phyloP scores from a whole-genome alignment of 2,329 filamentous ascomycete species.

The Penicillium sclerotiorum region DNA sequence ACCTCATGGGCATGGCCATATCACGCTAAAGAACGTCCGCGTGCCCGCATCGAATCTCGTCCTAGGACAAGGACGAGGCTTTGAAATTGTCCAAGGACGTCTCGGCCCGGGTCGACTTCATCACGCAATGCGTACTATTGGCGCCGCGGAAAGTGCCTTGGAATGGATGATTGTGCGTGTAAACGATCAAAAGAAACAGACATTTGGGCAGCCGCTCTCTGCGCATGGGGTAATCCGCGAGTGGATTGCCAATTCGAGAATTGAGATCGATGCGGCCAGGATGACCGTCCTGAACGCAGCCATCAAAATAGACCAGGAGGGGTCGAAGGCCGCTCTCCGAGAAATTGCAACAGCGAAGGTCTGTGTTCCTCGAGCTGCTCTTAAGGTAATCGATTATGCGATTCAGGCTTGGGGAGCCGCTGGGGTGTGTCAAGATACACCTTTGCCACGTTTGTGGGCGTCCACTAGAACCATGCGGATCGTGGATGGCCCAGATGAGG shows the following conservation, averaged over 20 bases:
- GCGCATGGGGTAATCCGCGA: slow-evolving; percentile 94
- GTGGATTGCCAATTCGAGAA: slow-evolving; percentile 87
- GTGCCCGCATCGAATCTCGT: slow-evolving; percentile 83
- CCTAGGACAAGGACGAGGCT: slow-evolving; percentile 88
- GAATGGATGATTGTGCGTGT: slow-evolving; percentile 94
- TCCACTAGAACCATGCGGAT: slow-evolving; percentile 78
- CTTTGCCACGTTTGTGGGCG: slow-evolving; percentile 81
- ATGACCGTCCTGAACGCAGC: slow-evolving; percentile 92
- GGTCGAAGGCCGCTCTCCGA: slow-evolving; percentile 85
- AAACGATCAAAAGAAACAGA: slow-evolving; percentile 87
- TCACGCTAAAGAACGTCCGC: slow-evolving; percentile 85
- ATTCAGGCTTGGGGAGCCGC: slow-evolving; percentile 90
- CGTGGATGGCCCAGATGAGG: slow-evolving; percentile 95
- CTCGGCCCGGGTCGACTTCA: slow-evolving; percentile 95
- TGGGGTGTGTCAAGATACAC: slow-evolving; percentile 92
- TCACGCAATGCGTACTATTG: slow-evolving; percentile 95
- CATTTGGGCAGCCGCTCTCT: slow-evolving; percentile 83
- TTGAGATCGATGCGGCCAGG: slow-evolving; percentile 91
- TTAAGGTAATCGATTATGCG: slow-evolving; percentile 89
- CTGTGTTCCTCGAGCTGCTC: slow-evolving; percentile 76
- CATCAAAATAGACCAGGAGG: slow-evolving; percentile 86
- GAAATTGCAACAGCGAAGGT: slow-evolving; percentile 97
- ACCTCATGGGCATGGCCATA: slow-evolving; percentile 95
- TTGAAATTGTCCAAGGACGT: slow-evolving; percentile 97
- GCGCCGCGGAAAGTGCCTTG: slow-evolving; percentile 84